phyloP scores from a whole-genome alignment of 1,139 yeast genomes.

The Taphrina confusa region DNA sequence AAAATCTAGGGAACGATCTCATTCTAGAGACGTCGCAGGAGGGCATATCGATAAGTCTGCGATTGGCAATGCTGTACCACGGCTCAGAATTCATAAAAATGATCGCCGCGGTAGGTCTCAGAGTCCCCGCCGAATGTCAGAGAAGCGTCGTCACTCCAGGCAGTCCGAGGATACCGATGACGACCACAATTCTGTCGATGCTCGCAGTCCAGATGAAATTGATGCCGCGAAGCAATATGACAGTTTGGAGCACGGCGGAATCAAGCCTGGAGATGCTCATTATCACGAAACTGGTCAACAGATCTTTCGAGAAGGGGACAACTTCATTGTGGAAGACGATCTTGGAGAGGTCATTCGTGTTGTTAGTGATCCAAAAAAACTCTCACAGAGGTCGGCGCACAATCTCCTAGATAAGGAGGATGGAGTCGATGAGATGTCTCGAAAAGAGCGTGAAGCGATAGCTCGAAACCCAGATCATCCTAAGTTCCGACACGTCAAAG shows the following conservation, averaged over 20 bases:
- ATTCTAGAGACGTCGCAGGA: constrained; percentile 8
- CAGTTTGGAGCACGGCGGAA: background rate
- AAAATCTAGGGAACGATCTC: constrained; percentile 56
- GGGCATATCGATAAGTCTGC: constrained; percentile 21
- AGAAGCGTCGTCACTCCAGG: background rate
- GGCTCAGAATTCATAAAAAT: background rate
- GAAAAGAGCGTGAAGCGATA: constrained; percentile 40
- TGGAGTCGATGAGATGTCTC: constrained; percentile 3
- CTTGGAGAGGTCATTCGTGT: constrained; percentile 90
- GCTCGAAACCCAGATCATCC: constrained; percentile 36
- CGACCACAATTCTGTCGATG: background rate
- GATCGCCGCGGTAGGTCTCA: constrained; percentile 10
- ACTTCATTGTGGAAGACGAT: constrained; percentile 79
- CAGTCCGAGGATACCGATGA: background rate
- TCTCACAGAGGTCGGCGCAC: constrained; percentile 40
- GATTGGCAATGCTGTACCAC: constrained; percentile 22
- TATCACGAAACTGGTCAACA: constrained; percentile 42
- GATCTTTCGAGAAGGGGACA: constrained; percentile 78
- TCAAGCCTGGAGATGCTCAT: constrained; percentile 31
- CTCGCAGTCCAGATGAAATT: constrained; percentile 13
- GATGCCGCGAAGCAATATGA: constrained; percentile 6
- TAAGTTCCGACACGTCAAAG: background rate
- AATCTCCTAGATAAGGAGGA: constrained; percentile 21
- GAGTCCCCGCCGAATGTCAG: constrained; percentile 3
- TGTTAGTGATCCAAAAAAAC: constrained; percentile 50